These are phyloP conservation scores for Paraphaeosphaeria sporulosa DNA, from an alignment of 2,329 filamentous ascomycete species.

Conservation along the genomic window DNA sequence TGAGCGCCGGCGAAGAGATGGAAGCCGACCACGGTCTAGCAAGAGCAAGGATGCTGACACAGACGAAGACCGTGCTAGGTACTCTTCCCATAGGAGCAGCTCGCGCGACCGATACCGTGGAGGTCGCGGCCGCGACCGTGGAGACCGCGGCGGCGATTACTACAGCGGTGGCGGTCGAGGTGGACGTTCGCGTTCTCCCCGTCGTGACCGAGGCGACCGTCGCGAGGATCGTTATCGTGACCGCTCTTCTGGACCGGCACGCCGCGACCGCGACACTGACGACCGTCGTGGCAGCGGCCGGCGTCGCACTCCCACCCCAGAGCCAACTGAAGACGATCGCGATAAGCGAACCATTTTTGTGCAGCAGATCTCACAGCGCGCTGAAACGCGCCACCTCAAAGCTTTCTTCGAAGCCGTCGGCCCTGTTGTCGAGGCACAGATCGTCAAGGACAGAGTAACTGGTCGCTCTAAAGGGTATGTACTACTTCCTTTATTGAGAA, in stretches of 20 bases:
- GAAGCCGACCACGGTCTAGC: constrained; percentile 39
- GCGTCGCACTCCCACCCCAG: constrained; percentile 65
- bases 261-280: constrained; percentile 48
- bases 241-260: constrained; percentile 56
- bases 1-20: constrained; percentile 42
- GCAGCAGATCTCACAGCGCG: constrained; percentile 92
- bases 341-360: constrained; percentile 98
- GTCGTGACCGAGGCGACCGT: constrained; percentile 49
- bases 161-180: constrained; percentile 48
- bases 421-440: constrained; percentile 94
- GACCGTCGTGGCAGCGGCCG: constrained; percentile 53
- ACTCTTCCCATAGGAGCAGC: constrained; percentile 26
- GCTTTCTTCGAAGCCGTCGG: constrained; percentile 96
- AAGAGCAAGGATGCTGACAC: constrained; percentile 45
- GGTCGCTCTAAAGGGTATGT: constrained; percentile 95
- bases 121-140: constrained; percentile 29
- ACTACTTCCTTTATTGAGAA: background rate
- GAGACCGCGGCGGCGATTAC: constrained; percentile 48
- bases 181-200: constrained; percentile 48
- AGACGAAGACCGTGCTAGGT: constrained; percentile 49
- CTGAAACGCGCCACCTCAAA: constrained; percentile 91
- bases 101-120: constrained; percentile 40
- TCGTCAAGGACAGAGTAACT: constrained; percentile 97
- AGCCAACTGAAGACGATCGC: constrained; percentile 91
- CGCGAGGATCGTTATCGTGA: constrained; percentile 62